A percentile compares a stretch with the other conserved stretches of the same genome.
These are phyloP conservation scores for Arthrobotrys conoides DNA, from an alignment of 2,329 filamentous ascomycete species.

Conservation along the genomic window DNA sequence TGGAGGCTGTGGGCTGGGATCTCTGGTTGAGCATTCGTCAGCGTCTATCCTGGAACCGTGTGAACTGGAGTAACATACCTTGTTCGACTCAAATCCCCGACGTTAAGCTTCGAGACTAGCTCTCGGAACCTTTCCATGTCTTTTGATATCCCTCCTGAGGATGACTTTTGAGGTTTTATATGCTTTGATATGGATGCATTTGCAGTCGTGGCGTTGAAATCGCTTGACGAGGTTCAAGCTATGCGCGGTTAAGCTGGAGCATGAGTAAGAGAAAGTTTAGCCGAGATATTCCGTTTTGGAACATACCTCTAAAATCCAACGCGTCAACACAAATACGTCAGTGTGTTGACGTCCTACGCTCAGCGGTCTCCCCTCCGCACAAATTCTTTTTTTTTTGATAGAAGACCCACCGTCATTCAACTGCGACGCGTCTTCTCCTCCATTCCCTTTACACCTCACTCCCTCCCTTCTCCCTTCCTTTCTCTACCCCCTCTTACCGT, in stretches of 20 bases:
- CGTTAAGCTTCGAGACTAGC: slow-evolving; percentile 58
- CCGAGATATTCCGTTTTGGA: slow-evolving; percentile 16
- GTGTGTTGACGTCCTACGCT: not conserved
- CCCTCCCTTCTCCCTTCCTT: not conserved
- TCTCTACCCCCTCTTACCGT: not conserved
- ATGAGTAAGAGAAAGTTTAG: slow-evolving; percentile 22
- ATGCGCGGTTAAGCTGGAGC: slow-evolving; percentile 3
- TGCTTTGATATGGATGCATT: not conserved
- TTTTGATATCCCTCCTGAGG: not conserved
- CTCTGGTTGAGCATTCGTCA: slow-evolving; percentile 7
- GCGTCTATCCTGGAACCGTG: not conserved
- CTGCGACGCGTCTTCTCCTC: slow-evolving; percentile 1
- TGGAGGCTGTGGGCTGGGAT: slow-evolving; percentile 51
- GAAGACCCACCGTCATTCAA: not conserved
- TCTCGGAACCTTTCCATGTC: slow-evolving; percentile 53
- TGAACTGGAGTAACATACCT: slow-evolving; percentile 13
- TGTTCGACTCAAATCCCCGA: slow-evolving; percentile 34
- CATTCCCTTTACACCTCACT: not conserved
- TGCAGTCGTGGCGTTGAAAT: slow-evolving; percentile 1
- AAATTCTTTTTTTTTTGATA: not conserved
- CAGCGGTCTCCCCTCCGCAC: not conserved
- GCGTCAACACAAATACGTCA: not conserved
- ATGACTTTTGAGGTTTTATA: not conserved
- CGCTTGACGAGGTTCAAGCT: too few relatives aligned
- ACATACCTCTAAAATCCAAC: not conserved